A percentile compares a stretch with the other conserved stretches of the same genome.
Conservation (phyloP, 78 protist species). For the Emiliania huxleyi region DNA sequence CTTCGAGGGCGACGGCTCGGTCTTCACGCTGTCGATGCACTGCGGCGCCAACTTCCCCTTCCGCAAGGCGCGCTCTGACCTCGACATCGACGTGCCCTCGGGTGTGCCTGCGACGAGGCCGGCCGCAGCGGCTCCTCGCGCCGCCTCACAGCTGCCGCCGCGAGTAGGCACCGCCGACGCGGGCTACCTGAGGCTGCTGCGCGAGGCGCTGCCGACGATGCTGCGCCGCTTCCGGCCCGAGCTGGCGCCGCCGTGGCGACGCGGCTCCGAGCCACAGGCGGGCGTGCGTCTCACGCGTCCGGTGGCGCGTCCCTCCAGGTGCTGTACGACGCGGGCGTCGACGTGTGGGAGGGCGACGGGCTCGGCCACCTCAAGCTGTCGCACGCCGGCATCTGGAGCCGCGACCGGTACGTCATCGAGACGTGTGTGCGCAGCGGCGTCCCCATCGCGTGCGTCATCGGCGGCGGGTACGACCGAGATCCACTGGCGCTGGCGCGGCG, state of each 20-base stretch:
- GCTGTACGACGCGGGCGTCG: conserved; percentile 36
- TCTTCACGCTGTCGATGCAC: neutral
- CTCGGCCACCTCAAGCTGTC: conserved; percentile 6
- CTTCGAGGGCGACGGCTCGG: neutral
- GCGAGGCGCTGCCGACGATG: neutral
- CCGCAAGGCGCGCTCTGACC: neutral
- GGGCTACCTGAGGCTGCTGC: neutral
- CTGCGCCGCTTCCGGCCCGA: no score
- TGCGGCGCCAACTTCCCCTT: neutral
- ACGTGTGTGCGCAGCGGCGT: neutral
- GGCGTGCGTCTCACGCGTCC: no score
- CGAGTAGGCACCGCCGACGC: neutral
- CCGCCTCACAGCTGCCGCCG: no score
- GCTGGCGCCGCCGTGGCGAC: no score
- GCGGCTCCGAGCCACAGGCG: no score
- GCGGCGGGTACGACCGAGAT: neutral
- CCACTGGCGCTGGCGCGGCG: neutral
- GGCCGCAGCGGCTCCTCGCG: no score
- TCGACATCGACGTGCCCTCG: neutral
- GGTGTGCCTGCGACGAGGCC: no score
- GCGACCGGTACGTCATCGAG: neutral
- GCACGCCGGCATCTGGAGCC: neutral
- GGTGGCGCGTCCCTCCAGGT: no score
- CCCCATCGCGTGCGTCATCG: neutral
- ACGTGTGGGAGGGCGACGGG: neutral